These are phyloP conservation scores for Xylaria sp. DNA, from an alignment of 2,329 filamentous ascomycete genomes.

Conservation along the genomic window DNA sequence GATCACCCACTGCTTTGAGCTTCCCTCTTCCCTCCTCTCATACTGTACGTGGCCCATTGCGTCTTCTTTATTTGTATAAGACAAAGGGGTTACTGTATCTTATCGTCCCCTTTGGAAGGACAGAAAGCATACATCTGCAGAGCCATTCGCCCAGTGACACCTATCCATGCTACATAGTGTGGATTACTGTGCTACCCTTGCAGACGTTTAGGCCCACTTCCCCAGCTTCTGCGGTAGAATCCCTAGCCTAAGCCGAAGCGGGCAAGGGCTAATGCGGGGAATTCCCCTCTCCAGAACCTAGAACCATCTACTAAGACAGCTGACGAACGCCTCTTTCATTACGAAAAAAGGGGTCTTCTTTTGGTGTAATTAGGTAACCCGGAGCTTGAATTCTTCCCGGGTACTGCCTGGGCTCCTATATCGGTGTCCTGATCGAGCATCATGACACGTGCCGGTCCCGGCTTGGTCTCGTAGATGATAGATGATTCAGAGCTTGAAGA, in stretches of 20 bases:
- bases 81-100: slow-evolving; percentile 14
- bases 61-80: background rate
- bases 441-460: slow-evolving; percentile 26
- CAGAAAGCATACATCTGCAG: slow-evolving; percentile 8
- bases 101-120: background rate
- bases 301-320: background rate
- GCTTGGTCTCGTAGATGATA: slow-evolving; percentile 7
- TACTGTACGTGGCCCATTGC: background rate
- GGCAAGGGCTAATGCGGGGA: slow-evolving; percentile 31
- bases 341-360: slow-evolving; percentile 20
- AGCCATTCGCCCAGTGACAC: slow-evolving; percentile 18
- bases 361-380: slow-evolving; percentile 16
- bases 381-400: background rate
- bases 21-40: background rate
- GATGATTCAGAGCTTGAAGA: slow-evolving; percentile 20
- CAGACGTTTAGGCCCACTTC: slow-evolving; percentile 35
- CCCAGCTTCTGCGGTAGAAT: slow-evolving; percentile 31
- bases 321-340: slow-evolving; percentile 7
- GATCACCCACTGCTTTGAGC: background rate
- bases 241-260: slow-evolving; percentile 20
- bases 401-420: slow-evolving; percentile 35
- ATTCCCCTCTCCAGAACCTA: slow-evolving; percentile 19
- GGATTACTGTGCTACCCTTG: slow-evolving; percentile 14
- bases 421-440: slow-evolving; percentile 20
- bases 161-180: slow-evolving; percentile 12